A percentile compares a stretch with the other conserved stretches of the same genome.
Evolutionary conservation across 225 moss, liverwort and hornwort genomes (phyloP).

Genomic region (Asterella californica): DNA sequence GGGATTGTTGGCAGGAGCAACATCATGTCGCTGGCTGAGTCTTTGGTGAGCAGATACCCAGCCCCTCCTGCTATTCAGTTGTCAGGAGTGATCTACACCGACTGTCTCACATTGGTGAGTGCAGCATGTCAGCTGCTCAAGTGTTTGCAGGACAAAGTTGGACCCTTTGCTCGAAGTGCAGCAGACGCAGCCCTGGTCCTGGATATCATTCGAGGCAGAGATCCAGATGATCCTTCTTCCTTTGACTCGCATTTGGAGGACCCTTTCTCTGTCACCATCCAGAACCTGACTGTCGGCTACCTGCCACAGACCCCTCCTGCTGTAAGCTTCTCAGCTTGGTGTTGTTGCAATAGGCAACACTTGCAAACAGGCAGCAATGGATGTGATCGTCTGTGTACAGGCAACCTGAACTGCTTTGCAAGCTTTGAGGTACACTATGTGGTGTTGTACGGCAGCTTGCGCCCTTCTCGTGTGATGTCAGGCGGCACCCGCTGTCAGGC

Average conservation of each 20-base stretch:
- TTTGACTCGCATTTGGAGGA: conserved; percentile 52
- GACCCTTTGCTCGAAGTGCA: conserved; percentile 61
- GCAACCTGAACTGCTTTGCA: neutral
- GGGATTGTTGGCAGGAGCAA: conserved; percentile 74
- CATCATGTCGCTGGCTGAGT: conserved; percentile 57
- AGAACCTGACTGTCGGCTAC: conserved; percentile 67
- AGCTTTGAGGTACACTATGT: neutral
- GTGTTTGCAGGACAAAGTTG: conserved; percentile 69
- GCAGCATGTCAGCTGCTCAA: no score
- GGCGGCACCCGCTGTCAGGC: neutral
- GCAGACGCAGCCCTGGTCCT: conserved; percentile 56
- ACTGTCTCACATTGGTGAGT: no score
- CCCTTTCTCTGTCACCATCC: conserved; percentile 55
- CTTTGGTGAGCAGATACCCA: no score
- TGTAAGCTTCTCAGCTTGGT: no score
- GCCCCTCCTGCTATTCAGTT: no score
- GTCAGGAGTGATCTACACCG: no score
- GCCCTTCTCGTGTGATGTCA: neutral
- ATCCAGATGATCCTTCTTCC: conserved; percentile 59
- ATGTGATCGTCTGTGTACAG: conserved; percentile 17
- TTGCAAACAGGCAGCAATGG: conserved; percentile 71
- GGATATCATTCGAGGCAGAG: conserved; percentile 66
- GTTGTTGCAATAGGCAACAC: no score
- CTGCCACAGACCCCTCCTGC: no score
- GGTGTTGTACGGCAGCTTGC: neutral